Evolutionary conservation across 2,329 filamentous ascomycete genomes (phyloP).

Genomic region (Diplodia seriata): DNA sequence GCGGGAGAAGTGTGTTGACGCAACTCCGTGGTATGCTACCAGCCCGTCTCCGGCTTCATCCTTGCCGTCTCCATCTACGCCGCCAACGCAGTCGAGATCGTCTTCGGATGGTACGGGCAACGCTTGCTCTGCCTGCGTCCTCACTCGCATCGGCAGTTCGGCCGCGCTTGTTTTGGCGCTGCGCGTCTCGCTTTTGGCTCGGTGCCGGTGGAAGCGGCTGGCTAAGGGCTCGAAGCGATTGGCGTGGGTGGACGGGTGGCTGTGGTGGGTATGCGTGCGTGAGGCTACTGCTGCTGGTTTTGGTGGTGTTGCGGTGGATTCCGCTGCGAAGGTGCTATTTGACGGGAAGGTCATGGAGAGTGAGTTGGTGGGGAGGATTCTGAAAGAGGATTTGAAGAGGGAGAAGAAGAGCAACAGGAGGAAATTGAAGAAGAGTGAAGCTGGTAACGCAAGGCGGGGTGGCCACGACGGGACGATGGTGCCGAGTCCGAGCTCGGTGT

Average conservation of each 20-base stretch:
- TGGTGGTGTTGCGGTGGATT: background rate
- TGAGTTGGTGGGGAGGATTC: background rate
- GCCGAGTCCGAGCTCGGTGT: background rate
- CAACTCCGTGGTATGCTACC: too few species aligned
- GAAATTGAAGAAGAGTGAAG: background rate
- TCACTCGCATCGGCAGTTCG: background rate
- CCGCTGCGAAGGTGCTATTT: background rate
- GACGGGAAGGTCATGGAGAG: background rate
- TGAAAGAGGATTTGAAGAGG: background rate
- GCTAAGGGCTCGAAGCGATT: background rate
- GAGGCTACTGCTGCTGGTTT: background rate
- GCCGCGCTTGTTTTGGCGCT: background rate
- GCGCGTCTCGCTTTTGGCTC: background rate
- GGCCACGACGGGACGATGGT: background rate
- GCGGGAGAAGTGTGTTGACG: background rate
- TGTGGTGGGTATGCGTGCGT: background rate
- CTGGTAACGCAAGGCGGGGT: too few species aligned
- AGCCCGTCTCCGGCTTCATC: background rate
- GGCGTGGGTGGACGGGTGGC: background rate
- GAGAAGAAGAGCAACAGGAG: background rate
- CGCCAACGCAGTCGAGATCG: background rate
- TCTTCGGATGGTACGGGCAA: background rate
- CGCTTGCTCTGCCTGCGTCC: background rate
- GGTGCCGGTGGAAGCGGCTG: background rate
- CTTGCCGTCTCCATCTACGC: background rate